Conservation (phyloP, 2,329 filamentous ascomycete species). For the Trichophyton mentagrophytes region DNA sequence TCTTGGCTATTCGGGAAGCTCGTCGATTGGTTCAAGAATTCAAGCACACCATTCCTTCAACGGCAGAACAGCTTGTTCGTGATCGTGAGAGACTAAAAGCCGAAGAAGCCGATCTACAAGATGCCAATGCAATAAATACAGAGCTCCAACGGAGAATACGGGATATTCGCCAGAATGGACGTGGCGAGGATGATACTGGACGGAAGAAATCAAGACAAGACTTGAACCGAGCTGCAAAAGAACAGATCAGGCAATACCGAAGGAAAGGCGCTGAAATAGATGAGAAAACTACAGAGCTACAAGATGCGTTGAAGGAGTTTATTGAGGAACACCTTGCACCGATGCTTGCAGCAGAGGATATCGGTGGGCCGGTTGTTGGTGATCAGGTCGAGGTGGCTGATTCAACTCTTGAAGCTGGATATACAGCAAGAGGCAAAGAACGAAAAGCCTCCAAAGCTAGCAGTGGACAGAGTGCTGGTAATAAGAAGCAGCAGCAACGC, state of each 20-base stretch:
- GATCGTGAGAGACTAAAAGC: conserved; percentile 30
- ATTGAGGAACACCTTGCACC: conserved; percentile 56
- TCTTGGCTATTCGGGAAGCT: conserved; percentile 58
- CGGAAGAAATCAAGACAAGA: conserved; percentile 35
- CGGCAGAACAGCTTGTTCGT: conserved; percentile 28
- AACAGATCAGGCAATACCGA: conserved; percentile 49
- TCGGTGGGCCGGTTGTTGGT: conserved; percentile 71
- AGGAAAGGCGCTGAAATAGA: conserved; percentile 49
- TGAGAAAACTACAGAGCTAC: conserved; percentile 46
- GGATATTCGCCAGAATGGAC: conserved; percentile 39
- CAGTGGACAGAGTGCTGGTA: conserved; percentile 17
- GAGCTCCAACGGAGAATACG: conserved; percentile 47
- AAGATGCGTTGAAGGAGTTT: conserved; percentile 55
- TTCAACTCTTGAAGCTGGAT: conserved; percentile 40
- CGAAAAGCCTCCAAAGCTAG: conserved; percentile 32
- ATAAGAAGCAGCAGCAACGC: conserved; percentile 32
- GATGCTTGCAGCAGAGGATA: conserved; percentile 70
- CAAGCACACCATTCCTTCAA: conserved; percentile 42
- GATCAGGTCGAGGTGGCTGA: conserved; percentile 55
- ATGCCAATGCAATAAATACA: conserved; percentile 35
- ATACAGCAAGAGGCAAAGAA: conserved; percentile 40
- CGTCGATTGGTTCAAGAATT: conserved; percentile 53
- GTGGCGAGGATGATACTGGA: conserved; percentile 38
- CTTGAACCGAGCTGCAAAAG: conserved; percentile 48
- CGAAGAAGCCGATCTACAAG: conserved; percentile 36